These are phyloP conservation scores for Fragilariopsis cylindrus DNA, from an alignment of 108 stramenopile species.

Conservation along the genomic window DNA sequence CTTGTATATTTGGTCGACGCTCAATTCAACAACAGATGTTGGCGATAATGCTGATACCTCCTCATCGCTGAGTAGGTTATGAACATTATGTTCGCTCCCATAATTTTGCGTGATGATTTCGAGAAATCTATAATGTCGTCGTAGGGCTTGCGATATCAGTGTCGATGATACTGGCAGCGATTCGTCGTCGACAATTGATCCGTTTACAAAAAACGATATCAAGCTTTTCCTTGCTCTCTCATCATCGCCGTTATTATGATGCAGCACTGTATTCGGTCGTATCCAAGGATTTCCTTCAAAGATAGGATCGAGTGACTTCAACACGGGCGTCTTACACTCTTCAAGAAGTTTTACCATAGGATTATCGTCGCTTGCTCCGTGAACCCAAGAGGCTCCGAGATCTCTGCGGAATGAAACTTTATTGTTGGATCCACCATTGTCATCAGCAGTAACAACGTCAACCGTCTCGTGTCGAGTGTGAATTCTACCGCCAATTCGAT, in stretches of 20 bases:
- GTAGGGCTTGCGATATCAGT: slow-evolving; percentile 13
- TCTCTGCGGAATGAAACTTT: slow-evolving; percentile 27
- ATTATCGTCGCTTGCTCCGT: slow-evolving; percentile 41
- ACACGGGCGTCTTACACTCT: background rate
- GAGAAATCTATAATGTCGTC: slow-evolving; percentile 29
- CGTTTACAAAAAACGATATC: slow-evolving; percentile 3
- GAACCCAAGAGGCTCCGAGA: slow-evolving; percentile 64
- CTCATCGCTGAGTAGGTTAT: background rate
- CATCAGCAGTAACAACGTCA: background rate
- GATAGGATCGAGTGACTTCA: slow-evolving; percentile 15
- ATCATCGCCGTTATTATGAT: slow-evolving; percentile 6
- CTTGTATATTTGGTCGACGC: slow-evolving; percentile 2
- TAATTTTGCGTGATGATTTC: slow-evolving; percentile 12
- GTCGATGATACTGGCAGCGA: background rate
- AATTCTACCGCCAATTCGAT: slow-evolving; percentile 60
- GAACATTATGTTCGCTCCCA: slow-evolving; percentile 17
- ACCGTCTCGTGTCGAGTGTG: slow-evolving; percentile 20
- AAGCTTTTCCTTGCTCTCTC: slow-evolving; percentile 19
- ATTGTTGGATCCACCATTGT: background rate
- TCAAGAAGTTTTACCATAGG: slow-evolving; percentile 48
- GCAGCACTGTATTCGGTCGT: slow-evolving; percentile 41
- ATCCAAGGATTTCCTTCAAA: slow-evolving; percentile 57
- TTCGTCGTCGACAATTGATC: slow-evolving; percentile 22
- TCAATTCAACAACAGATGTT: background rate
- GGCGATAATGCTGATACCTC: background rate